These are phyloP conservation scores for Ceratobasidium sp. DNA, from an alignment of 1,284 basidiomycete species.

Conservation along the genomic window DNA sequence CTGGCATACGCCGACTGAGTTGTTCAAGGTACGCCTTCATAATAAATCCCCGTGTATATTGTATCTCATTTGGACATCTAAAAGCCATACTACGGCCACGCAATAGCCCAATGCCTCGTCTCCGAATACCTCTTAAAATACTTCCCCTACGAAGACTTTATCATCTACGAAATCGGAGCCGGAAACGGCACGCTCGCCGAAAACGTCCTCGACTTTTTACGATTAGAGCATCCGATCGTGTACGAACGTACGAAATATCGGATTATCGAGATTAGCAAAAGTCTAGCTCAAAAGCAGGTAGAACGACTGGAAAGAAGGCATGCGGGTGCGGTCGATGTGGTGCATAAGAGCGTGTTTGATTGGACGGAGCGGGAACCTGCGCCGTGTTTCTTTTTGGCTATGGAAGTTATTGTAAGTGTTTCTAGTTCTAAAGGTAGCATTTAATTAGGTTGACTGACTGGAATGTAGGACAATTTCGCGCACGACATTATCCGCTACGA, in stretches of 20 bases:
- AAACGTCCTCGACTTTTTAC: constrained; percentile 88
- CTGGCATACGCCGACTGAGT: constrained; percentile 99
- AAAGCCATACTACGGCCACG: constrained; percentile 94
- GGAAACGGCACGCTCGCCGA: constrained; percentile 95
- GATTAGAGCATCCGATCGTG: constrained; percentile 85
- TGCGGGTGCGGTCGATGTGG: constrained; percentile 77
- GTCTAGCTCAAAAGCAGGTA: constrained; percentile 80
- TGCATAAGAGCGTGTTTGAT: constrained; percentile 88
- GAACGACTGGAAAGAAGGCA: constrained; percentile 65
- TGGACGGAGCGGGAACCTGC: constrained; percentile 83
- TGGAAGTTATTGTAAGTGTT: constrained; percentile 90
- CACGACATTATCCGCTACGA: constrained; percentile 97
- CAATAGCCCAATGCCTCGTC: constrained; percentile 89
- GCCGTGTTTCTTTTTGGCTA: constrained; percentile 92
- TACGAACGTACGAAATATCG: constrained; percentile 91
- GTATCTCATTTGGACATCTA: constrained; percentile 36
- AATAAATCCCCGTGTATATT: constrained; percentile 30
- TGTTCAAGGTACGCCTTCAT: constrained; percentile 85
- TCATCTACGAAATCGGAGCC: constrained; percentile 97
- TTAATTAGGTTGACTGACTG: constrained; percentile 18
- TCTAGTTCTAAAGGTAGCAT: constrained; percentile 14
- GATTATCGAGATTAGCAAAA: constrained; percentile 93
- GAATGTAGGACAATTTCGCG: constrained; percentile 88
- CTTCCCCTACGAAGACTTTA: constrained; percentile 95
- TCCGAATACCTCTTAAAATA: constrained; percentile 93